Evolutionary conservation across 495 filamentous ascomycete species (phyloP).

Genomic region (Penicillium malachiteum): DNA sequence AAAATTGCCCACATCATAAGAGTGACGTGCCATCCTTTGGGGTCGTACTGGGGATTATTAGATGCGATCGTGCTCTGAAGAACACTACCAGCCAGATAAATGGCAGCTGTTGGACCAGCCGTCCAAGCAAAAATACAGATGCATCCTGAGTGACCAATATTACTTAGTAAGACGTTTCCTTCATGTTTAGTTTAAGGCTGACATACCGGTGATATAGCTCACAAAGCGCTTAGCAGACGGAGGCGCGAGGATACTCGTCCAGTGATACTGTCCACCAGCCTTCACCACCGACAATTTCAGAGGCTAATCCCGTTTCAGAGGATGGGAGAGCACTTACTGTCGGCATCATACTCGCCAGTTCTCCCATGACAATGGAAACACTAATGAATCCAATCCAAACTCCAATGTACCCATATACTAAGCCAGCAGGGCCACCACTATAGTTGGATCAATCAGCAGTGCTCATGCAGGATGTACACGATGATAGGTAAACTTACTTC

Average conservation of each 20-base stretch:
- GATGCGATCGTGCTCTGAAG: constrained; percentile 1
- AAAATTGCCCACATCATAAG: constrained; percentile 1
- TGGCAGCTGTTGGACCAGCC: background rate
- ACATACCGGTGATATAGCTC: constrained; percentile 1
- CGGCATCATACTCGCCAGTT: constrained; percentile 2
- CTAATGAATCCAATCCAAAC: constrained; percentile 2
- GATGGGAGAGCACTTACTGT: background rate
- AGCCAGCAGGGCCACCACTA: background rate
- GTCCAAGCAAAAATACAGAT: background rate
- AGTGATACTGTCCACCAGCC: constrained; percentile 1
- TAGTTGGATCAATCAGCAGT: background rate
- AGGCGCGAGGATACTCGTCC: background rate
- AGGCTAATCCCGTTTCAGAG: background rate
- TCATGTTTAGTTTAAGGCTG: background rate
- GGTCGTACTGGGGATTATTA: background rate
- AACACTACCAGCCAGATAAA: background rate
- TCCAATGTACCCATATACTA: background rate
- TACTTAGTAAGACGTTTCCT: background rate
- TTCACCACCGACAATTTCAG: background rate
- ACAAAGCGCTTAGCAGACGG: background rate
- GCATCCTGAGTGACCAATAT: background rate
- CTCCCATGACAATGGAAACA: background rate
- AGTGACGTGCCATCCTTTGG: constrained; percentile 1
- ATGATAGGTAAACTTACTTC: background rate
- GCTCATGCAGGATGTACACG: too few relatives aligned